Conservation (phyloP, 768 basidiomycete genomes). For the Podaxis sp. region DNA sequence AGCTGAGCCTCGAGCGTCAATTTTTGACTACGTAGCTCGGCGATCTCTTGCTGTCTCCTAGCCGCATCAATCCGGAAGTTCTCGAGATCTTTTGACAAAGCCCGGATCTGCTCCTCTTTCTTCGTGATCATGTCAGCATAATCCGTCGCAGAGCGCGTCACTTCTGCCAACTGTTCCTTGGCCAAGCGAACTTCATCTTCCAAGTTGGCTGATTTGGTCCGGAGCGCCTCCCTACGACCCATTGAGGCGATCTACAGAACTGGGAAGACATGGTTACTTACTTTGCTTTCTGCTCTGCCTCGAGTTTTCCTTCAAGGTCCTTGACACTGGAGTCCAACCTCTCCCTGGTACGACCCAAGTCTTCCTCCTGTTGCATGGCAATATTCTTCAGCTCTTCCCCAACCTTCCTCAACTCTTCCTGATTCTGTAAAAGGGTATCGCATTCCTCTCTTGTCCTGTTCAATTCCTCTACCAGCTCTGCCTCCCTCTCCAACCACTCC, state of each 20-base stretch:
- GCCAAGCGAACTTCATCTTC: constrained; percentile 69
- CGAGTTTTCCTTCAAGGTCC: constrained; percentile 72
- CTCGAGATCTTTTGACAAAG: constrained; percentile 52
- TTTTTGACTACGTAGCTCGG: constrained; percentile 68
- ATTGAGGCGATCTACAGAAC: not conserved
- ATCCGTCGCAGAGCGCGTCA: constrained; percentile 75
- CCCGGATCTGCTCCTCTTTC: constrained; percentile 70
- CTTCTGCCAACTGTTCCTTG: constrained; percentile 74
- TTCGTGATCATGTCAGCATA: constrained; percentile 72
- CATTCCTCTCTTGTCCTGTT: constrained; percentile 57
- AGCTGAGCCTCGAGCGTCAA: constrained; percentile 65
- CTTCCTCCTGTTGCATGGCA: constrained; percentile 76
- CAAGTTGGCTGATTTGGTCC: constrained; percentile 54
- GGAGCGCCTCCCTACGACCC: constrained; percentile 56
- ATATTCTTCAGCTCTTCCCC: constrained; percentile 70
- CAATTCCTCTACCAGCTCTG: constrained; percentile 57
- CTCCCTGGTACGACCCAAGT: constrained; percentile 70
- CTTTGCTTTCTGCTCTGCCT: constrained; percentile 53
- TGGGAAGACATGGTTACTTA: constrained; percentile 42
- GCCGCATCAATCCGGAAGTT: constrained; percentile 53
- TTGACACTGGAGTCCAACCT: constrained; percentile 60
- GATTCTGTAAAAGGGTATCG: constrained; percentile 52
- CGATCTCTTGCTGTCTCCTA: constrained; percentile 53
- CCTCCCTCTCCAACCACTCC: constrained; percentile 63
- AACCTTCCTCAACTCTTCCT: constrained; percentile 61